These are phyloP conservation scores for Alternaria infectoria DNA, from an alignment of 2,329 filamentous ascomycete genomes.

Conservation along the genomic window DNA sequence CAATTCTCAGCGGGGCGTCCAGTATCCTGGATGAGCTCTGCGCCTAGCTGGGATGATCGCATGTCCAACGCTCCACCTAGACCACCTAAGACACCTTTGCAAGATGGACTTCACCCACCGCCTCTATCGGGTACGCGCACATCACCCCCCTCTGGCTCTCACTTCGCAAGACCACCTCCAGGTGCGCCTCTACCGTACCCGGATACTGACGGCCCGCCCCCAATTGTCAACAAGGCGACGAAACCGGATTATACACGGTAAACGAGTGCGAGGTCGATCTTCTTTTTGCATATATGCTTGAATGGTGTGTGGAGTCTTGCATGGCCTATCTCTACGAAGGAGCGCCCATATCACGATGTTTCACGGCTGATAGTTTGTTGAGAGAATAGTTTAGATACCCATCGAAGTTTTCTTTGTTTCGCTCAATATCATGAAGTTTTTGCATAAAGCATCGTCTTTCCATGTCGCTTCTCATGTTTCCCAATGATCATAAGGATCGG, in stretches of 20 bases:
- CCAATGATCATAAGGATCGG: rapidly evolving
- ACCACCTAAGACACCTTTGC: conserved; percentile 51
- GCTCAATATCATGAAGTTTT: not conserved
- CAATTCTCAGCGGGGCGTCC: conserved; percentile 33
- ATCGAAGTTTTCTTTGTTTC: conserved; percentile 13
- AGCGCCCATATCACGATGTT: not conserved
- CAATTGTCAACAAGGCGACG: conserved; percentile 80
- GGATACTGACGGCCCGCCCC: conserved; percentile 78
- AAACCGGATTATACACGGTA: conserved; percentile 71
- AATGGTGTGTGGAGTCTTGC: not conserved
- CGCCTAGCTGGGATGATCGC: conserved; percentile 35
- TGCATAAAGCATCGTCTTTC: not conserved
- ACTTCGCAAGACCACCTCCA: conserved; percentile 39
- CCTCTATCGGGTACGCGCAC: conserved; percentile 24
- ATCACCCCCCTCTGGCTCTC: conserved; percentile 34
- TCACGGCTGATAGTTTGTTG: not conserved
- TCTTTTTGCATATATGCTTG: not conserved
- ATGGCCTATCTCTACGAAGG: not conserved
- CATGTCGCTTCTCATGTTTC: not conserved
- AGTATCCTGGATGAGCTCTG: conserved; percentile 33
- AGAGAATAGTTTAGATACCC: conserved; percentile 23
- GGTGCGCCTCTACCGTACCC: conserved; percentile 74
- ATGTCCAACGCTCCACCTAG: conserved; percentile 42
- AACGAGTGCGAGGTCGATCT: not conserved
- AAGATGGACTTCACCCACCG: conserved; percentile 27